A percentile compares a stretch with the other conserved stretches of the same genome.
phyloP scores from a whole-genome alignment of 805 yeast genomes.

The Lipomyces sp. region DNA sequence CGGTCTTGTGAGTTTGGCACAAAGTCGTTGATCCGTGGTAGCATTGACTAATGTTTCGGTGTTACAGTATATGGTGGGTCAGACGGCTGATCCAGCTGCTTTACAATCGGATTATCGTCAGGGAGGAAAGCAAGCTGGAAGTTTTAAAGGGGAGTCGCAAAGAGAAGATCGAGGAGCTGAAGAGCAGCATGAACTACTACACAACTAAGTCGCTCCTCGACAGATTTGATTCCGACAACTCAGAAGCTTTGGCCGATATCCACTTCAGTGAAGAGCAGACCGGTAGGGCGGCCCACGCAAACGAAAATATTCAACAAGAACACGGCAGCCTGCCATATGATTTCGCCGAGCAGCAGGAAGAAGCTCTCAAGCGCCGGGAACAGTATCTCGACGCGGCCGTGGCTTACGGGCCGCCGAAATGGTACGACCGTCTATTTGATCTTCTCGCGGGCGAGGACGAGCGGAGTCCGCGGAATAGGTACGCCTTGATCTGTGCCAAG shows the following conservation, averaged over 20 bases:
- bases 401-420: conserved; percentile 29
- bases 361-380: neutral
- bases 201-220: conserved; percentile 70
- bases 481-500: conserved; percentile 66
- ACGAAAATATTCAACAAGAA: neutral
- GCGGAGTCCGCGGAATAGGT: conserved; percentile 54
- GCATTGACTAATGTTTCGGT: neutral
- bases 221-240: conserved; percentile 58
- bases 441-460: conserved; percentile 62
- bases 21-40: neutral
- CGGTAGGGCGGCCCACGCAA: conserved; percentile 12
- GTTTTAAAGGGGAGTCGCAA: conserved; percentile 47
- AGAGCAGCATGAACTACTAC: conserved; percentile 68
- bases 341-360: too few species aligned
- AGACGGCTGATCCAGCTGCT: conserved; percentile 6
- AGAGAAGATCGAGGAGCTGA: conserved; percentile 61
- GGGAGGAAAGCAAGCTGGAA: conserved; percentile 35
- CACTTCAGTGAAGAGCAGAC: conserved; percentile 13
- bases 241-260: too few species aligned
- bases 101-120: conserved; percentile 30
- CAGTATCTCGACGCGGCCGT: neutral
- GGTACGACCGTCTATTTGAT: conserved; percentile 47
- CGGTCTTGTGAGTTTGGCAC: conserved; percentile 18
- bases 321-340: too few species aligned
- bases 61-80: conserved; percentile 11